Evolutionary conservation across 2,329 filamentous ascomycete species (phyloP).

Genomic region (Pseudopithomyces maydicus): DNA sequence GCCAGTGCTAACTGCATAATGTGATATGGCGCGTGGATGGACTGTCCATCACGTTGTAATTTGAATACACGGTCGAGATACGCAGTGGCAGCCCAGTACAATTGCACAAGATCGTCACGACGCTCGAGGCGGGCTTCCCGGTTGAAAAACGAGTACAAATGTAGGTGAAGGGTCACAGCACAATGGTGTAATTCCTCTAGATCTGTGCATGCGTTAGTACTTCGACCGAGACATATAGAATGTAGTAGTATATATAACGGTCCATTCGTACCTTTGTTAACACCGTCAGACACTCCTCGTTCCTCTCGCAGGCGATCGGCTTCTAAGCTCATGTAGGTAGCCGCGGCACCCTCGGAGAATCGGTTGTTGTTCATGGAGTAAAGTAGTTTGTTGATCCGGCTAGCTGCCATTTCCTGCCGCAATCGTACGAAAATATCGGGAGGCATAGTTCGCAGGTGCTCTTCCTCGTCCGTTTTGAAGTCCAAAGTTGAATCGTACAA

Average conservation of each 20-base stretch:
- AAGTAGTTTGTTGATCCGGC: constrained; percentile 44
- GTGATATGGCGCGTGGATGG: constrained; percentile 74
- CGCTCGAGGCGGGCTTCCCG: constrained; percentile 66
- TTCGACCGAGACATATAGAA: background rate
- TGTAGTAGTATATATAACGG: background rate
- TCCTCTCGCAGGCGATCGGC: constrained; percentile 44
- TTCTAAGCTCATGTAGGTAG: constrained; percentile 42
- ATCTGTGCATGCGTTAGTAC: constrained; percentile 53
- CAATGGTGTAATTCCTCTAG: constrained; percentile 67
- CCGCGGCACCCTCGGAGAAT: constrained; percentile 36
- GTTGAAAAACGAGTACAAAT: constrained; percentile 81
- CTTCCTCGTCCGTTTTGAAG: constrained; percentile 44
- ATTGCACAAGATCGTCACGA: constrained; percentile 70
- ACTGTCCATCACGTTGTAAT: constrained; percentile 59
- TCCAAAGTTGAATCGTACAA: constrained; percentile 75
- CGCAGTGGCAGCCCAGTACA: constrained; percentile 73
- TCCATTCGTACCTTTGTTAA: constrained; percentile 33
- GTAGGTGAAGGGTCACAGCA: constrained; percentile 75
- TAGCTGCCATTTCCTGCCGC: constrained; percentile 46
- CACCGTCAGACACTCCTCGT: constrained; percentile 38
- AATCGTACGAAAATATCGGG: constrained; percentile 43
- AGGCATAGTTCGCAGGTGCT: constrained; percentile 43
- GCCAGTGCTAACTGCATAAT: constrained; percentile 87
- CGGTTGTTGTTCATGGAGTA: constrained; percentile 39
- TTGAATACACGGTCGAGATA: constrained; percentile 68